These are phyloP conservation scores for Stylonectria norvegica DNA, from an alignment of 2,329 filamentous ascomycete genomes.

Conservation along the genomic window DNA sequence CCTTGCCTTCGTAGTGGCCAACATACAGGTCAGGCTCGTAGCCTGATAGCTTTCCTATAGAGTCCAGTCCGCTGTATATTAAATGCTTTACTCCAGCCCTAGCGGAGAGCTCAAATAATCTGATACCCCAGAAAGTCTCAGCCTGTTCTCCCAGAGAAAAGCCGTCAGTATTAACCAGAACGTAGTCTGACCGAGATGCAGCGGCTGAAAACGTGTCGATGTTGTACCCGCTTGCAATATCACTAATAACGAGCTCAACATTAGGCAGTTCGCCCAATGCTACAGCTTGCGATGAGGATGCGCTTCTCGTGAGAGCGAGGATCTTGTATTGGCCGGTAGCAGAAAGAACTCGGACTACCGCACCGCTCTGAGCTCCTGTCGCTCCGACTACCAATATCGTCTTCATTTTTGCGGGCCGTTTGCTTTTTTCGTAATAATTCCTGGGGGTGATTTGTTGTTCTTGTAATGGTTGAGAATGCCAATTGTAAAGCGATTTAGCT, in stretches of 20 bases:
- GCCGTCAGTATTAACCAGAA: conserved; percentile 1
- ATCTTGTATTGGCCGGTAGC: conserved; percentile 1
- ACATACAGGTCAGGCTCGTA: conserved; percentile 2
- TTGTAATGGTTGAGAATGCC: no score
- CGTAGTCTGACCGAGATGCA: not conserved
- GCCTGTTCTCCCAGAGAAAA: conserved; percentile 1
- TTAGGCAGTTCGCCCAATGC: conserved; percentile 1
- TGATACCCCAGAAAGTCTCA: conserved; percentile 2
- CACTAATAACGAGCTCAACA: conserved; percentile 2
- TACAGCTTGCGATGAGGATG: not conserved
- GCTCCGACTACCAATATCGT: not conserved
- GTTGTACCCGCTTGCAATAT: not conserved
- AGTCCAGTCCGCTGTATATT: conserved; percentile 4
- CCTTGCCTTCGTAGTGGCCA: conserved; percentile 5
- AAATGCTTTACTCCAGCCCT: not conserved
- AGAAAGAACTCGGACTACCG: not conserved
- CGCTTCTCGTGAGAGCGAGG: conserved; percentile 1
- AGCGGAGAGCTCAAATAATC: conserved; percentile 1
- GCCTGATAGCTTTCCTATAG: not conserved
- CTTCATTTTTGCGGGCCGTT: no score
- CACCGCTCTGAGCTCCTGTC: not conserved
- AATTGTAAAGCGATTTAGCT: no score
- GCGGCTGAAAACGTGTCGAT: conserved; percentile 1
- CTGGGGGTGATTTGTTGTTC: no score
- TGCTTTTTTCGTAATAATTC: no score